These are phyloP conservation scores for Aspergillus affinis DNA, from an alignment of 495 filamentous ascomycete species.

Conservation along the genomic window DNA sequence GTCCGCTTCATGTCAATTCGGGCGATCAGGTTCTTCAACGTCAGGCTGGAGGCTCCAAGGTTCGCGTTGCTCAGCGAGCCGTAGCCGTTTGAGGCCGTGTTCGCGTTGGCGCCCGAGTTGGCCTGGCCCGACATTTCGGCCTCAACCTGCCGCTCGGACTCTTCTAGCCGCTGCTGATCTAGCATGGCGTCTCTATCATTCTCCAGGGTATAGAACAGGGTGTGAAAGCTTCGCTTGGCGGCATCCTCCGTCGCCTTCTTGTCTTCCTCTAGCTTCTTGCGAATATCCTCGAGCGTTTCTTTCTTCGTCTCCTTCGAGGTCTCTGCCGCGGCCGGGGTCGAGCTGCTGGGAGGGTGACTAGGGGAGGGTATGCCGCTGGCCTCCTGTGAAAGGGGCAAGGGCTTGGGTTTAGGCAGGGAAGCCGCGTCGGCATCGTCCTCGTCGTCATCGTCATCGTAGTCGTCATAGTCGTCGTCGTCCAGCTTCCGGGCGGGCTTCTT, in stretches of 20 bases:
- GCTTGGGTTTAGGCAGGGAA: slow-evolving; percentile 56
- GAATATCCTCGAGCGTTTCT: slow-evolving; percentile 77
- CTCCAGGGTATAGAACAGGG: slow-evolving; percentile 90
- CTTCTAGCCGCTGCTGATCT: slow-evolving; percentile 95
- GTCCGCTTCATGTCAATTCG: slow-evolving; percentile 90
- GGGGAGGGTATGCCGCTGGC: slow-evolving; percentile 29
- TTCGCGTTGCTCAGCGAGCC: slow-evolving; percentile 91
- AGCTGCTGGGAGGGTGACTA: slow-evolving; percentile 29
- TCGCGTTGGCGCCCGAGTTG: slow-evolving; percentile 45
- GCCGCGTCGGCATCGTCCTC: slow-evolving; percentile 71
- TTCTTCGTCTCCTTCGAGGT: slow-evolving; percentile 48
- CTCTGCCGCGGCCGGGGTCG: slow-evolving; percentile 30
- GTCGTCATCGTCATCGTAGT: slow-evolving; percentile 82
- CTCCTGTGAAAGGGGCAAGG: slow-evolving; percentile 41
- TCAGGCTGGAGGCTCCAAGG: slow-evolving; percentile 93
- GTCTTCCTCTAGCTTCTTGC: slow-evolving; percentile 90
- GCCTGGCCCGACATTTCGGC: slow-evolving; percentile 81
- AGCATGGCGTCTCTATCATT: slow-evolving; percentile 94
- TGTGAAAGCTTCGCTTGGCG: slow-evolving; percentile 84
- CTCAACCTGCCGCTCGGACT: slow-evolving; percentile 92
- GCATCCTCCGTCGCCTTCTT: slow-evolving; percentile 91
- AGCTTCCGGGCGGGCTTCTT: slow-evolving; percentile 69
- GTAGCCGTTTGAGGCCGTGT: slow-evolving; percentile 57
- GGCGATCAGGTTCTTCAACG: slow-evolving; percentile 92
- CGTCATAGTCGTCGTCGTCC: slow-evolving; percentile 78